phyloP scores from a whole-genome alignment of 2,329 filamentous ascomycete genomes.

The Daldinia sp. region DNA sequence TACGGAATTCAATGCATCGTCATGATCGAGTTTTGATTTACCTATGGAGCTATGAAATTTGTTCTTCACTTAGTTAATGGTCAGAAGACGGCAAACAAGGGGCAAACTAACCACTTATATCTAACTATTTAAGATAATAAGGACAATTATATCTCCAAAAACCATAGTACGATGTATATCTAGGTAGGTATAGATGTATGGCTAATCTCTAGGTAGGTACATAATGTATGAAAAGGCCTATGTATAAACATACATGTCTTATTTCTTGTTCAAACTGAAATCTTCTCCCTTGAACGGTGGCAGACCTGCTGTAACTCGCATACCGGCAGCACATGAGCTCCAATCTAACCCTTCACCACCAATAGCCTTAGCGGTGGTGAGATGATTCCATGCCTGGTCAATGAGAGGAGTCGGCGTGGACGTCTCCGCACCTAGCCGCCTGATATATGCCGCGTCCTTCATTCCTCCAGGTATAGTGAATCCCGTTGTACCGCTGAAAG shows the following conservation, averaged over 20 bases:
- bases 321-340: conserved; percentile 24
- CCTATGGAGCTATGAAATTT: too few relatives aligned
- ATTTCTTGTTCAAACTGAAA: conserved; percentile 10
- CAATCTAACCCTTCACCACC: conserved; percentile 22
- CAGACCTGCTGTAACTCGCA: conserved; percentile 25
- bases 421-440: conserved; percentile 18
- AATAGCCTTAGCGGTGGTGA: conserved; percentile 15
- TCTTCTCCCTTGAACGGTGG: conserved; percentile 22
- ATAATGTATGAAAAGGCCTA: not conserved
- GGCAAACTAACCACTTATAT: too few relatives aligned
- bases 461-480: conserved; percentile 23
- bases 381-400: conserved; percentile 22
- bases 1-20: too few relatives aligned
- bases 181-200: too few relatives aligned
- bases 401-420: conserved; percentile 25
- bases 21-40: too few relatives aligned
- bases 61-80: too few relatives aligned
- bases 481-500: conserved; percentile 22
- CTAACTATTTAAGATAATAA: too few relatives aligned
- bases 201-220: not conserved
- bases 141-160: too few relatives aligned
- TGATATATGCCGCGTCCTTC: conserved; percentile 21
- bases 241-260: not conserved
- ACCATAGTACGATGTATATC: too few relatives aligned
- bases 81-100: too few relatives aligned